Evolutionary conservation across 768 basidiomycete species (phyloP).

Genomic region (Kwoniella mangroviensis): DNA sequence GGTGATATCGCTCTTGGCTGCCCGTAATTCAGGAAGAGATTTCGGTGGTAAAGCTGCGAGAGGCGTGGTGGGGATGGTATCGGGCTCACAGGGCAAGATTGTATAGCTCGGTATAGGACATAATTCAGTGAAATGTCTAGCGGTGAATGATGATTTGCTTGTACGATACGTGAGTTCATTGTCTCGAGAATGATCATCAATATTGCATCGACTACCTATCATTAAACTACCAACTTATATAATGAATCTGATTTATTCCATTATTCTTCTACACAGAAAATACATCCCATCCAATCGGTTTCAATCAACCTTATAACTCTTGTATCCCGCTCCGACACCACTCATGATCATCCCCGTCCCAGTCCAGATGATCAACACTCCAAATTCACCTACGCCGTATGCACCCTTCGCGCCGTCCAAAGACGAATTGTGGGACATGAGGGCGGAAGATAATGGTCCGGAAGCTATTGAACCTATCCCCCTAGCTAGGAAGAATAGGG

Average conservation of each 20-base stretch:
- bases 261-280: background rate
- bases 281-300: background rate
- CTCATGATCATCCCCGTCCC: constrained; percentile 29
- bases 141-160: no score
- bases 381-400: constrained; percentile 36
- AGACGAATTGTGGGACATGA: constrained; percentile 22
- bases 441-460: constrained; percentile 32
- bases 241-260: no score
- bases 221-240: no score
- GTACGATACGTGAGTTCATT: no score
- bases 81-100: constrained; percentile 42
- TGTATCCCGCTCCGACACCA: constrained; percentile 38
- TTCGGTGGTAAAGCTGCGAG: constrained; percentile 43
- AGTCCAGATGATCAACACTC: constrained; percentile 38
- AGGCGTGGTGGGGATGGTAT: constrained; percentile 40
- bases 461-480: constrained; percentile 35
- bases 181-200: no score
- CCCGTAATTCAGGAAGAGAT: constrained; percentile 41
- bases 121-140: no score
- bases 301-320: constrained; percentile 36
- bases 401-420: constrained; percentile 27
- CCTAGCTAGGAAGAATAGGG: constrained; percentile 38
- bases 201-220: no score
- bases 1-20: constrained; percentile 54
- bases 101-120: constrained; percentile 24